Evolutionary conservation across 2,329 filamentous ascomycete genomes (phyloP).

Genomic region (Mycosphaerella sp.): DNA sequence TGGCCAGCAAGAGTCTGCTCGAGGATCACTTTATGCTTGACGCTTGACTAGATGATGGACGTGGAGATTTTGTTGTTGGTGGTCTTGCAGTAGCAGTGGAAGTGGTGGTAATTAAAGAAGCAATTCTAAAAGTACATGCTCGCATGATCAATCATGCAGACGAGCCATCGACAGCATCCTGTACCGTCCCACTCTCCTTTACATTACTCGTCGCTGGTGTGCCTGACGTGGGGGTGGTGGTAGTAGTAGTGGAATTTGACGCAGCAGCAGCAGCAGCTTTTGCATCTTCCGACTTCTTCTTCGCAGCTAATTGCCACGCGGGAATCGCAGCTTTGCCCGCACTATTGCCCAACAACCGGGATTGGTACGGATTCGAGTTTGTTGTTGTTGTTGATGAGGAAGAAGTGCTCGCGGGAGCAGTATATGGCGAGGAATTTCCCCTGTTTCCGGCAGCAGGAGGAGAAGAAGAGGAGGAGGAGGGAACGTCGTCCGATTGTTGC

Average conservation of each 20-base stretch:
- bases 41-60: slow-evolving; percentile 27
- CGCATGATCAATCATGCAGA: background rate
- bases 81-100: background rate
- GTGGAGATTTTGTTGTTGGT: background rate
- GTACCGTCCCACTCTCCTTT: slow-evolving; percentile 24
- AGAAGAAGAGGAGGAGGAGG: background rate
- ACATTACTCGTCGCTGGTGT: slow-evolving; percentile 10
- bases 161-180: slow-evolving; percentile 14
- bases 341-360: slow-evolving; percentile 22
- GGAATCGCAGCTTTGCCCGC: slow-evolving; percentile 43
- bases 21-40: slow-evolving; percentile 36
- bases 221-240: slow-evolving; percentile 1
- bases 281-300: slow-evolving; percentile 42
- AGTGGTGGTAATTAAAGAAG: too few species aligned
- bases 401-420: slow-evolving; percentile 13
- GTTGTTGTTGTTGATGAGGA: background rate
- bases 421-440: slow-evolving; percentile 17
- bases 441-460: slow-evolving; percentile 19
- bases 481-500: slow-evolving; percentile 8
- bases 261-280: slow-evolving; percentile 35
- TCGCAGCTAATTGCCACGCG: slow-evolving; percentile 49
- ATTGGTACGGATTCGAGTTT: slow-evolving; percentile 22
- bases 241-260: too few species aligned
- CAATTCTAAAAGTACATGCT: too few species aligned
- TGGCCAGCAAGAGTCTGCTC: slow-evolving; percentile 46